phyloP scores from a whole-genome alignment of 345 rosid genomes.

The Brassica rapa region DNA sequence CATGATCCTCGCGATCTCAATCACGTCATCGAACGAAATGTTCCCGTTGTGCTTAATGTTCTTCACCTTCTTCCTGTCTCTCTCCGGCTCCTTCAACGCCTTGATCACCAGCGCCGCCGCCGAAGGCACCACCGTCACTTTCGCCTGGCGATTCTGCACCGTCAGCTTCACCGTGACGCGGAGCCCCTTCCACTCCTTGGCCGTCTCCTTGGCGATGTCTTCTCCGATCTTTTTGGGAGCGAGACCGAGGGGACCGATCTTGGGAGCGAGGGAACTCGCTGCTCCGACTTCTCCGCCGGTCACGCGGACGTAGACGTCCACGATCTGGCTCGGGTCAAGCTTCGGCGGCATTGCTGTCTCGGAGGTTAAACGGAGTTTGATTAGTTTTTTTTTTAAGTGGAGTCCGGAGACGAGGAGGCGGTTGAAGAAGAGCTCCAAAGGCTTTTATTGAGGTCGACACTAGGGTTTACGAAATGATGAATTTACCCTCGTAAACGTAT shows the following conservation, averaged over 20 bases:
- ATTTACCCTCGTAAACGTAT: not conserved
- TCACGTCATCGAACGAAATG: slow-evolving; percentile 67
- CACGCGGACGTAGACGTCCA: slow-evolving; percentile 56
- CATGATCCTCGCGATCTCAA: slow-evolving; percentile 77
- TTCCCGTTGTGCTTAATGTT: slow-evolving; percentile 69
- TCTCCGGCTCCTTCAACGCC: slow-evolving; percentile 78
- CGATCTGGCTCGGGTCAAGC: slow-evolving; percentile 53
- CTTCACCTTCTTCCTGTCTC: slow-evolving; percentile 77
- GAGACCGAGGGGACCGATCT: slow-evolving; percentile 79
- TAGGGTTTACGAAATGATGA: slow-evolving; percentile 45
- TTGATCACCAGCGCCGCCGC: slow-evolving; percentile 80
- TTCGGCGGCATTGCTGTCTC: slow-evolving; percentile 58
- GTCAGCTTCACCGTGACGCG: slow-evolving; percentile 81
- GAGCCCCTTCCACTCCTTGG: slow-evolving; percentile 67
- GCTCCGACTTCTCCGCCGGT: slow-evolving; percentile 67
- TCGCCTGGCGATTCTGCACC: slow-evolving; percentile 85
- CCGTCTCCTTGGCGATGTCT: slow-evolving; percentile 62
- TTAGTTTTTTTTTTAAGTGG: not conserved
- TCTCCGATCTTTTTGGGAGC: slow-evolving; percentile 87
- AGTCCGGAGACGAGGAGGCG: slow-evolving; percentile 39
- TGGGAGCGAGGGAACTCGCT: slow-evolving; percentile 64
- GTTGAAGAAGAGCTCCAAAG: not conserved
- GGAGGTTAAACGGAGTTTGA: not conserved
- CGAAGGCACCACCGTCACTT: slow-evolving; percentile 76
- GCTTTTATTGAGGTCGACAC: slow-evolving; percentile 12